Evolutionary conservation across 2,329 filamentous ascomycete genomes (phyloP).

Genomic region (Epichloe sp.): DNA sequence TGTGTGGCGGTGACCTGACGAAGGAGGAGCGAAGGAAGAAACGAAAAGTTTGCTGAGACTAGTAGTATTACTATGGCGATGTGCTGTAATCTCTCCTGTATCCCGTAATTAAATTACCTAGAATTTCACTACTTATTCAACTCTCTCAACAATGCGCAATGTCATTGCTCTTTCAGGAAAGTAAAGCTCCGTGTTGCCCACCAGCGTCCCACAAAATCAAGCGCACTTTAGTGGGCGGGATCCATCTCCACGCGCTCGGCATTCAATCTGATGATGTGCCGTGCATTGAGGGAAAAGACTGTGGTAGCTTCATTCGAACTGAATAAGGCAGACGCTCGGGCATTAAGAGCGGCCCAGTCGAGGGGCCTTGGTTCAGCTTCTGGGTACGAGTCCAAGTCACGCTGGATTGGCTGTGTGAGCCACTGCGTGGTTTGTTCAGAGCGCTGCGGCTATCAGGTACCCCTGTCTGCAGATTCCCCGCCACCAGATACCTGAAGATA

Average conservation of each 20-base stretch:
- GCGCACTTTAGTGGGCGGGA: neutral
- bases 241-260: neutral
- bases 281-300: too few relatives aligned
- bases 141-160: neutral
- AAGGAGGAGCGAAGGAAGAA: neutral
- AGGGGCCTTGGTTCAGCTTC: too few relatives aligned
- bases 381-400: too few relatives aligned
- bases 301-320: too few relatives aligned
- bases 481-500: constrained; percentile 2
- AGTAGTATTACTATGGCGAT: neutral
- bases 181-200: neutral
- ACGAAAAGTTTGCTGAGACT: neutral
- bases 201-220: neutral
- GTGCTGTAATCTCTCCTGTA: neutral
- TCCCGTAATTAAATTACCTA: constrained; percentile 7
- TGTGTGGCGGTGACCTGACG: neutral
- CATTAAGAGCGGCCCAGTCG: neutral
- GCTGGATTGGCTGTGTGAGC: neutral
- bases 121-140: neutral
- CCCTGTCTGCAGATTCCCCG: constrained; percentile 6
- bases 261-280: neutral
- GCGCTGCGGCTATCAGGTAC: constrained; percentile 5
- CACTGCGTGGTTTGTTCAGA: neutral
- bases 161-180: neutral
- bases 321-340: too few relatives aligned